Evolutionary conservation across 805 yeast genomes (phyloP), one percentile per base, ranked within the genome.

Genomic region (Citeromyces matritensis): DNA sequence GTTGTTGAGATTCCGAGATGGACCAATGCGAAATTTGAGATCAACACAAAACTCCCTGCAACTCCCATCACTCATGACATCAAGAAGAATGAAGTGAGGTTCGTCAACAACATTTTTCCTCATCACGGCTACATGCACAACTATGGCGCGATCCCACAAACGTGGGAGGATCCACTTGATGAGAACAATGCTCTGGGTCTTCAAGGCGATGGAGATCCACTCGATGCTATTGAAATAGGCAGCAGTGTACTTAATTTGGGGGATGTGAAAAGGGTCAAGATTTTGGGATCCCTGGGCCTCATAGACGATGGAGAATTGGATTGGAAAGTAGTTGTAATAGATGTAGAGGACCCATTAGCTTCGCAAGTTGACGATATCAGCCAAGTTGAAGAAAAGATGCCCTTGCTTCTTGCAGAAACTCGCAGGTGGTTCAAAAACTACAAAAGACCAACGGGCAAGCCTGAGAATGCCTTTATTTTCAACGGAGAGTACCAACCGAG

Each of bases 261-360:
- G 33, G 62, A 63, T 39, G 58, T 79, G 31, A 69, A 64, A 47
- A 69, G 60, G 42, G 83, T 70, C 29, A 77, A 80, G 53, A 65
- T 80, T 5, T 59, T 81, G 36, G 91, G 91, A 33, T 75, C 80
- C 27, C 57, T 81, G 57, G 91, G 85, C 4, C 58, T 81, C 44
- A 72, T 81, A 37, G 93, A 81, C 45, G 96, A 86, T 55, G 96
- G 95, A 42, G 98, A 91, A 60, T 68, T 94, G 36, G 98, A 88
- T 60, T 88, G 97, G 97, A 83, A 83, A 56, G 63, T 83, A 23
- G 69, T 83, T 36, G 83, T 67, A 12, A 77, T 83, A 35, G 76
- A 77, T 45, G 57, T 62, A 21, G 57, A 64, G 33, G 93, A 82
- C 49, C 77, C 81, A 29, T 48, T 77, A 47, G 75, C 83, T 15